Conservation (phyloP, 257 asterid species). For the Solanum etuberosum region DNA sequence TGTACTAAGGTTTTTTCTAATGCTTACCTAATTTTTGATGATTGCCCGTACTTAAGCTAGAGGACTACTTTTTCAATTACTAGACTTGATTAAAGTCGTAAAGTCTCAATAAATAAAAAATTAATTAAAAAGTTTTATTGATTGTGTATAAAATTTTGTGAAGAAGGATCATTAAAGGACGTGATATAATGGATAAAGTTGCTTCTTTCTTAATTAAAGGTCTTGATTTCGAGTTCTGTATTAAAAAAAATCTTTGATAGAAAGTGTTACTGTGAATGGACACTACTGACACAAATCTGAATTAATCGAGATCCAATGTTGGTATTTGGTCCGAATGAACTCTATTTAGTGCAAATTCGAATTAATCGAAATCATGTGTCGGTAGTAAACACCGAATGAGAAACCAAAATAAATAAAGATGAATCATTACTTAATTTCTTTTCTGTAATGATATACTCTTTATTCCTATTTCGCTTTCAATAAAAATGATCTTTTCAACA, state of each 20-base stretch:
- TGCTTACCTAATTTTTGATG: not conserved
- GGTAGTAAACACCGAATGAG: fast-evolving
- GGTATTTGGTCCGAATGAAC: not conserved
- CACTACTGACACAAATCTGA: too few species aligned
- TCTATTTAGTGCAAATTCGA: fast-evolving
- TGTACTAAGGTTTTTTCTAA: not conserved
- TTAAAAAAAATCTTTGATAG: fast-evolving
- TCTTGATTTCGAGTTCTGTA: fast-evolving
- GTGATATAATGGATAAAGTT: too few species aligned
- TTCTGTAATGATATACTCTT: not conserved
- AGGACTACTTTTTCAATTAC: not conserved
- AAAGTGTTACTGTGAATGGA: fast-evolving
- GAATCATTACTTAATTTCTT: not conserved
- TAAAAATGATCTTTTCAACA: not conserved
- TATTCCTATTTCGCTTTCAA: not conserved
- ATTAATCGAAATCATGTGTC: fast-evolving
- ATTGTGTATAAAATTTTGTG: not conserved
- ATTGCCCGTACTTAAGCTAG: not conserved
- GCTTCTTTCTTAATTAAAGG: not conserved
- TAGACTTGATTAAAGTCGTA: not conserved
- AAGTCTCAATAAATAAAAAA: not conserved
- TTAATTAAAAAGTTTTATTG: not conserved
- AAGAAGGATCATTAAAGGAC: not conserved
- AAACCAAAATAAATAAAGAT: not conserved
- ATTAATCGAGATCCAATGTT: too few species aligned